A percentile compares a stretch with the other conserved stretches of the same genome.
phyloP scores from a whole-genome alignment of 2,329 filamentous ascomycete species.

The Dryadomyces quercivorus region DNA sequence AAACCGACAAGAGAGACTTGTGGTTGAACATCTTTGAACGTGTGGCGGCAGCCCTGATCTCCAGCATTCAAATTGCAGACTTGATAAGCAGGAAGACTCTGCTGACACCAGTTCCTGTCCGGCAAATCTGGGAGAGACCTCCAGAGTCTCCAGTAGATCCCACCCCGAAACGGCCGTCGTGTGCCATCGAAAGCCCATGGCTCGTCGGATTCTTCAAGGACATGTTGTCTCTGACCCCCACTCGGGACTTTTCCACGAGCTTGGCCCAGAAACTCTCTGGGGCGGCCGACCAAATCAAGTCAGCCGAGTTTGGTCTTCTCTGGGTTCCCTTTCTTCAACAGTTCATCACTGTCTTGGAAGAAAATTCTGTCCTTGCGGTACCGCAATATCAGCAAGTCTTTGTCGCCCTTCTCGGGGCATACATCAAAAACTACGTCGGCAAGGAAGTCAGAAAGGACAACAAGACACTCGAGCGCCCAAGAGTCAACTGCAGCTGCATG shows the following conservation, averaged over 20 bases:
- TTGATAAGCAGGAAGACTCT: not conserved
- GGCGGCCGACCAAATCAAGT: not conserved
- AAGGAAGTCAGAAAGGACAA: not conserved
- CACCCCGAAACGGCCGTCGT: not conserved
- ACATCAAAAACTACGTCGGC: not conserved
- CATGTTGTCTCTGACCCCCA: not conserved
- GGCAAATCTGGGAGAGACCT: no score
- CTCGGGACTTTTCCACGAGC: not conserved
- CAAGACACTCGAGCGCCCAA: not conserved
- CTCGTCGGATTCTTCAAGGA: not conserved
- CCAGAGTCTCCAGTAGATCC: not conserved
- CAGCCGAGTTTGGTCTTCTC: not conserved
- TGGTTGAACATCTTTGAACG: not conserved
- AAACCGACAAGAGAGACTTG: not conserved
- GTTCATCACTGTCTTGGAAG: not conserved
- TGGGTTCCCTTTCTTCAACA: slow-evolving; percentile 1
- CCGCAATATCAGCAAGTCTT: not conserved
- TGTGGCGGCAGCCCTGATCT: not conserved
- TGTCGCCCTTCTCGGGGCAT: not conserved
- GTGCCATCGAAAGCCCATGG: not conserved
- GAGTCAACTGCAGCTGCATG: not conserved
- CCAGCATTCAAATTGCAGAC: not conserved
- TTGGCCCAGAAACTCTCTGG: not conserved
- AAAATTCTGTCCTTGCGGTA: not conserved
- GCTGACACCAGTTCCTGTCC: not conserved